Base-by-base conservation (phyloP, 495 filamentous ascomycete genomes). In the Penicillium bovifimosum region DNA sequence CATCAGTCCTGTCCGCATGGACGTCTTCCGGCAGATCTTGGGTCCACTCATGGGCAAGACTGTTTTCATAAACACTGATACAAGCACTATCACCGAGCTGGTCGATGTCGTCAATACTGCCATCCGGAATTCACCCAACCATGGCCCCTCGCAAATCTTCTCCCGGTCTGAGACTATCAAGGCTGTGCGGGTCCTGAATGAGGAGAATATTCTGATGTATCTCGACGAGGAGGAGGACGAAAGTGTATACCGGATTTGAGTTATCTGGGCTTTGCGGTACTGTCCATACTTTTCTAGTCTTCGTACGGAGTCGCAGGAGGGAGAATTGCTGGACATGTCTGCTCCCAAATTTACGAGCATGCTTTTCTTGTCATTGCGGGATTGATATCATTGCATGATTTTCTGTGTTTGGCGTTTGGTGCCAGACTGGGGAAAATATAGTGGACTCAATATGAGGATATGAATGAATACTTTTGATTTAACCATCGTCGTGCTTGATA, bases 181-280 rank as follows among this genome's bases (percentile, higher is more conserved):
- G 67, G 92, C 89, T 44, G 67, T 98, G 60, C 77, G 78, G 66
- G 80, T 72, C 62, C 86, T 98, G 88, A 85, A 87, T 52, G 83
- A 86, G 39, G 73, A 76, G 66, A 96, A 96, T 63, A 81, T 88
- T 73, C 84, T 98, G 68, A 97, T 97, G 95, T 80, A 70, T 64
- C 73, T 79, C 47, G 76, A 78, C 50, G 72, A 68, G 9, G 77
- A 78, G 52, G 72, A 68, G 9, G 77, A 80, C 20, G 72, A 77
- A 17, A 73, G 72, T 28, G 74, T 80, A 29, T 78, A 75, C 61
- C 68, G 74, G 55, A 74, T 78, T 47, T 78, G 73, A 64, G 59
- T 11, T 43, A 11, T 36, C 14, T 36, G 31, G 10, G 18, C 33
- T 54, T 24, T 44, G 33, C 20, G 34, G 47, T 36, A 39, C 32